phyloP scores from a whole-genome alignment of 2,329 filamentous ascomycete genomes.

The Colletotrichum higginsianum region DNA sequence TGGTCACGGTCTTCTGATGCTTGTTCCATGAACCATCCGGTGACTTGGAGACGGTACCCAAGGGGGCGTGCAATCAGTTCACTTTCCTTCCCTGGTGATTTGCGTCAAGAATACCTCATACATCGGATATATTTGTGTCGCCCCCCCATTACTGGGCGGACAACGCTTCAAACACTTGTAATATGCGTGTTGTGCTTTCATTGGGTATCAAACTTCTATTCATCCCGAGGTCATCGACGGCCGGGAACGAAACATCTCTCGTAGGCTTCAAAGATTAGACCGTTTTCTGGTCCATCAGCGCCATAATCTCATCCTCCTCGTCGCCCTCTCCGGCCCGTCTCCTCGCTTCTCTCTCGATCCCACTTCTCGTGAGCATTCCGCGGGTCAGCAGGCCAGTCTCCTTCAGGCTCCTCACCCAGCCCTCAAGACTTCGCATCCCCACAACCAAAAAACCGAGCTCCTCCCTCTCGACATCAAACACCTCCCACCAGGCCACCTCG shows the following conservation, averaged over 20 bases:
- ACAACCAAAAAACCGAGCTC: slow-evolving; percentile 95
- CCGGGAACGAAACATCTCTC: background rate
- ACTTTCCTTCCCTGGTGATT: background rate
- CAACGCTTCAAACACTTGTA: background rate
- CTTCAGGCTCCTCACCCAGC: slow-evolving; percentile 74
- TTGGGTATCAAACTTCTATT: slow-evolving; percentile 21
- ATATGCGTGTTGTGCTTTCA: background rate
- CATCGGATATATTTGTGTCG: background rate
- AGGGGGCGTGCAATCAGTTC: no score
- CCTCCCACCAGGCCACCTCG: slow-evolving; percentile 94
- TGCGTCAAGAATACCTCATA: background rate
- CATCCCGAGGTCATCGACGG: background rate
- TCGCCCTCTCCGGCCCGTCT: slow-evolving; percentile 61
- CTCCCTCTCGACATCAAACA: slow-evolving; percentile 96
- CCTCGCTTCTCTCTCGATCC: slow-evolving; percentile 73
- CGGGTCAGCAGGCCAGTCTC: slow-evolving; percentile 63
- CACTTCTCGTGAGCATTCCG: slow-evolving; percentile 71
- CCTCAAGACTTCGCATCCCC: slow-evolving; percentile 83
- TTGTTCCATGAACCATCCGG: background rate
- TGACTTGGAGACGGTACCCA: background rate
- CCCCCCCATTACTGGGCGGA: background rate
- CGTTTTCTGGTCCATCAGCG: slow-evolving; percentile 45
- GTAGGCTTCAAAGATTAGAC: background rate
- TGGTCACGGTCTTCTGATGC: no score
- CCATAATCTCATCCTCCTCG: slow-evolving; percentile 62